phyloP scores from a whole-genome alignment of 192 early-diverging fungal species.

The Coemansia sp. region DNA sequence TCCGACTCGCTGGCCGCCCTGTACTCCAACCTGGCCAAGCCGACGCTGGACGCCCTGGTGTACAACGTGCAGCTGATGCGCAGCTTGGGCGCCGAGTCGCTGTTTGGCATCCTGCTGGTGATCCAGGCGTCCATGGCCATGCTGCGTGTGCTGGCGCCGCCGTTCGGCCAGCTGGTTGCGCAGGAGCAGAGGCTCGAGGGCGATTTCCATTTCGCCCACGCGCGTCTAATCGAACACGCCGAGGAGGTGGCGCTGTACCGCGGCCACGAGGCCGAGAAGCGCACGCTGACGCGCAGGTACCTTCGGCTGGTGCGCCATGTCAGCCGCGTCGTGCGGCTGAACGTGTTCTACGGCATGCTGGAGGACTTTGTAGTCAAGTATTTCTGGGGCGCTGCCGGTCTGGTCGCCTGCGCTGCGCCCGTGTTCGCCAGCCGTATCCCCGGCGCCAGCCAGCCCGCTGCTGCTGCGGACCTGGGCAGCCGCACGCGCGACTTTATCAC shows the following conservation, averaged over 20 bases:
- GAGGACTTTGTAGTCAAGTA: slow-evolving; percentile 99
- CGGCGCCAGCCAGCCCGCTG: slow-evolving; percentile 12
- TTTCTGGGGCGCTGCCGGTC: slow-evolving; percentile 92
- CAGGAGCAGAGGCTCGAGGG: slow-evolving; percentile 90
- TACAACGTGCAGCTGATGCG: slow-evolving; percentile 86
- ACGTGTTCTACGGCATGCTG: slow-evolving; percentile 90
- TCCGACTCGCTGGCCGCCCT: slow-evolving; percentile 80
- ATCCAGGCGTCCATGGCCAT: slow-evolving; percentile 76
- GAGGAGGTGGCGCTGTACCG: slow-evolving; percentile 93
- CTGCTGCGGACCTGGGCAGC: slow-evolving; percentile 20
- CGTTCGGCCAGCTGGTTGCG: slow-evolving; percentile 94
- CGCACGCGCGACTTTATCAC: slow-evolving; percentile 66
- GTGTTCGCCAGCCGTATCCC: slow-evolving; percentile 66
- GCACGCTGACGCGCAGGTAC: slow-evolving; percentile 76
- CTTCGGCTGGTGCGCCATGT: slow-evolving; percentile 80
- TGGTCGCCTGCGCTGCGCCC: slow-evolving; percentile 81
- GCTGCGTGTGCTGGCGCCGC: slow-evolving; percentile 83
- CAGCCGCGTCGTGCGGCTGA: slow-evolving; percentile 78
- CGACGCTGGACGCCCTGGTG: slow-evolving; percentile 88
- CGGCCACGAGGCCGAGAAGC: slow-evolving; percentile 82
- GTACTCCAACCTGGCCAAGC: slow-evolving; percentile 95
- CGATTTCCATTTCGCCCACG: slow-evolving; percentile 93
- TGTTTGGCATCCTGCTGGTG: slow-evolving; percentile 78
- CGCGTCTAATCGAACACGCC: slow-evolving; percentile 90
- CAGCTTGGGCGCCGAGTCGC: slow-evolving; percentile 80